Evolutionary conservation across 345 rosid species (phyloP), one percentile per base, ranked within the genome.

Genomic region (Salix koriyanagi): DNA sequence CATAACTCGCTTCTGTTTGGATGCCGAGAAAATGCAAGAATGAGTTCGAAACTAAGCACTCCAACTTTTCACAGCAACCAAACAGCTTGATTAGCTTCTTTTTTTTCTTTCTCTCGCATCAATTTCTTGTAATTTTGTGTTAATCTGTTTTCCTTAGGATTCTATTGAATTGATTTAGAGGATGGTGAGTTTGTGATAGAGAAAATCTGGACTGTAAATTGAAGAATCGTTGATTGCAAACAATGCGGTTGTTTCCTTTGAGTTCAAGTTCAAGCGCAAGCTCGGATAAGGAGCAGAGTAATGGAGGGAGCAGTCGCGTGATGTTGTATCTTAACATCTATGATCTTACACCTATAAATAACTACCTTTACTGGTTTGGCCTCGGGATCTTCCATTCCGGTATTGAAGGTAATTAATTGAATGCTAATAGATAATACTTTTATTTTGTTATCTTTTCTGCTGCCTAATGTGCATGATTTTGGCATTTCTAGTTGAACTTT

Each of bases 361-460:
- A 93, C 88, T 91, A 96, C 80, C 90, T 91, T 77, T 96, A 90
- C 82, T 90, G 93, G 93, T 84, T 93, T 5, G 98, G 99, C 21
- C 93, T 93, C 18, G 99, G 99, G 73, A 88, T 96, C 69, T 96
- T 93, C 81, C 99, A 96, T 87, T 93, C 99, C 0, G 98, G 98
- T 2, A 89, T 96, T 41, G 97, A 96, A 83, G 99, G 99, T 96
- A 83, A 54, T 25, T 7, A 9, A 32, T 10, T 44, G 4, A 67
- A n/a, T 71, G 76, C 73, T 77, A 28, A 23, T 58, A 12, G 64
- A 58, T 58, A 13, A 58, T n/a, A n/a, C 0, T 9, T 3, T 58
- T 23, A 3, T 58, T 48, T 28, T 34, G 19, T 64, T 70, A 68
- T 54, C 3, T 21, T 21, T 16, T 25, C 14, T 61, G 44, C 23